phyloP scores from a whole-genome alignment of 2,329 filamentous ascomycete genomes.

The Penicillium verrucosum region DNA sequence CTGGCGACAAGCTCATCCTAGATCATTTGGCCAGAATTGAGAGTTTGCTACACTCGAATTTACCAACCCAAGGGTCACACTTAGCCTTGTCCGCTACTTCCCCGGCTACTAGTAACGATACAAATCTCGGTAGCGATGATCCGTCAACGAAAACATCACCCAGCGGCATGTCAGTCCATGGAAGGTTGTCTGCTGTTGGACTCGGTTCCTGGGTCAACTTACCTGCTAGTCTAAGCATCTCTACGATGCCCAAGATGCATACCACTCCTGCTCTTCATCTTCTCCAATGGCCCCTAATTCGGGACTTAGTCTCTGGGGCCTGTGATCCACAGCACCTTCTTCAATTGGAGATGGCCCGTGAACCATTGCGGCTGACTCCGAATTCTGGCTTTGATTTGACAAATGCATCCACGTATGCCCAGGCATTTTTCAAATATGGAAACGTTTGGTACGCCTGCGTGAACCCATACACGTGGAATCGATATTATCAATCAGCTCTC shows the following conservation, averaged over 20 bases:
- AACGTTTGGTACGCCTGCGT: conserved; percentile 86
- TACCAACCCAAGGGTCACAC: conserved; percentile 42
- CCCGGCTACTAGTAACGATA: conserved; percentile 63
- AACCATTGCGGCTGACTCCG: conserved; percentile 61
- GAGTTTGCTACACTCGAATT: conserved; percentile 68
- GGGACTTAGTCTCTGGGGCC: conserved; percentile 68
- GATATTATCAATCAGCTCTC: conserved; percentile 70
- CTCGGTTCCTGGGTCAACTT: conserved; percentile 68
- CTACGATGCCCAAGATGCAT: conserved; percentile 80
- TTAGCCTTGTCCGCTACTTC: conserved; percentile 56
- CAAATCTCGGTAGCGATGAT: conserved; percentile 59
- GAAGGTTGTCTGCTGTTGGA: conserved; percentile 57
- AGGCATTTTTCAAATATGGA: conserved; percentile 75
- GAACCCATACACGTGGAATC: conserved; percentile 75
- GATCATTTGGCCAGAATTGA: conserved; percentile 76
- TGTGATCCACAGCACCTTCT: conserved; percentile 80
- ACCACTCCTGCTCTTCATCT: conserved; percentile 68
- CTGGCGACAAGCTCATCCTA: conserved; percentile 79
- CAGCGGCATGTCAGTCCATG: conserved; percentile 11
- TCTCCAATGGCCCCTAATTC: conserved; percentile 76
- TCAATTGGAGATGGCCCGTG: conserved; percentile 75
- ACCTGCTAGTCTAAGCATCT: conserved; percentile 60
- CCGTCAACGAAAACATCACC: conserved; percentile 38
- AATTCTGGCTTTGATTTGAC: conserved; percentile 68
- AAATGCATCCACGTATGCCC: conserved; percentile 70